A percentile compares a stretch with the other conserved stretches of the same genome.
These are phyloP conservation scores for Tetradesmus obliquus DNA, from an alignment of 139 green algal genomes.

Conservation along the genomic window DNA sequence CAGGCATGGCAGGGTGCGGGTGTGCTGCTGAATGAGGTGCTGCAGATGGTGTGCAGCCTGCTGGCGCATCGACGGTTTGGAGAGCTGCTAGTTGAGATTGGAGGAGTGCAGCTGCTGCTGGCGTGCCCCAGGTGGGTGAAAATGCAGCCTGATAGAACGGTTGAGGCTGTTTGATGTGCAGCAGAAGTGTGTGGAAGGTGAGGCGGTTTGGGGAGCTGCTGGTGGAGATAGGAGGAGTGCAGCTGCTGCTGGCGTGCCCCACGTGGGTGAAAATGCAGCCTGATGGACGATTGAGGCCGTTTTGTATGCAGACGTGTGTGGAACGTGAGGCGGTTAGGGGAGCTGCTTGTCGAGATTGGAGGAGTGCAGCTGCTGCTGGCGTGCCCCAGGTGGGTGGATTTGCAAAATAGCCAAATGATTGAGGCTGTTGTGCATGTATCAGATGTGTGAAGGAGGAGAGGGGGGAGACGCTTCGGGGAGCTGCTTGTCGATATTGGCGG, in stretches of 20 bases:
- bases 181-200: too few species aligned
- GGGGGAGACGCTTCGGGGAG: constrained; percentile 59
- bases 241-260: constrained; percentile 69
- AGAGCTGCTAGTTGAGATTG: constrained; percentile 71
- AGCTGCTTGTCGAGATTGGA: constrained; percentile 69
- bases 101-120: constrained; percentile 74
- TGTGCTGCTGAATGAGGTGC: constrained; percentile 42
- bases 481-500: constrained; percentile 73
- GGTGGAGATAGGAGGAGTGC: constrained; percentile 71
- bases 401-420: too few species aligned
- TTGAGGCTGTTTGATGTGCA: too few species aligned
- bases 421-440: too few species aligned
- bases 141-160: too few species aligned
- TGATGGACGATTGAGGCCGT: too few species aligned
- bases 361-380: constrained; percentile 72
- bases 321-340: constrained; percentile 54
- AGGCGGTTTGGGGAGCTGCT: constrained; percentile 68
- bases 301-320: too few species aligned
- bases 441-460: neutral
- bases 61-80: constrained; percentile 75
- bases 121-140: constrained; percentile 58
- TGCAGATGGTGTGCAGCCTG: constrained; percentile 69
- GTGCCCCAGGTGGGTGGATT: constrained; percentile 55
- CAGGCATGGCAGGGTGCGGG: constrained; percentile 32
- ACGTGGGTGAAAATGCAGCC: constrained; percentile 38